Evolutionary conservation across 352 stramenopile species (phyloP).

Genomic region (Blastocystis sp.): DNA sequence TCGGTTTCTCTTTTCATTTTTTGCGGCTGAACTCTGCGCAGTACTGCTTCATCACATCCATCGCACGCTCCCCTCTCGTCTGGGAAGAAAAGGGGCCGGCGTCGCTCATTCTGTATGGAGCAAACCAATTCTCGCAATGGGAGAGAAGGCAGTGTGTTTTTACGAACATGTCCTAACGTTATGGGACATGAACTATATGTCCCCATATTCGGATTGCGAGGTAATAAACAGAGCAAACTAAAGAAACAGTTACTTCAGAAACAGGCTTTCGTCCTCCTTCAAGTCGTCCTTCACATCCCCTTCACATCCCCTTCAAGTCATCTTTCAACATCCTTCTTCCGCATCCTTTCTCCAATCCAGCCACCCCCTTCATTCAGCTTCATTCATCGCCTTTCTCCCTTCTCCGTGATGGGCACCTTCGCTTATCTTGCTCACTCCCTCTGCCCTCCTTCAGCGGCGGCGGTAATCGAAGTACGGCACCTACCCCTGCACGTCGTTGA

Average conservation of each 20-base stretch:
- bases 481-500: constrained; percentile 96
- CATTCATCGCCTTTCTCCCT: constrained; percentile 13
- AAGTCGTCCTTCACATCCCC: not conserved
- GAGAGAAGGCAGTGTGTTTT: too few species aligned
- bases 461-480: constrained; percentile 93
- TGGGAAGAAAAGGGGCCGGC: too few species aligned
- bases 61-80: not conserved
- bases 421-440: constrained; percentile 75
- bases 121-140: too few species aligned
- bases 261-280: not conserved
- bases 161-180: too few species aligned
- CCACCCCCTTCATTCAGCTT: not conserved
- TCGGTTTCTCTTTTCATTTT: not conserved
- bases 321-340: too few species aligned
- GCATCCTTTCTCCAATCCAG: not conserved
- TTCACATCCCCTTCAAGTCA: too few species aligned
- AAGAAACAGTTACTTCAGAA: not conserved
- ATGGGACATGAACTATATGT: not conserved
- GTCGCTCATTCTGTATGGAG: too few species aligned
- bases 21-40: not conserved
- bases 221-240: not conserved
- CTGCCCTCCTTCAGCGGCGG: constrained; percentile 87
- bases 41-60: not conserved
- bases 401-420: constrained; percentile 40
- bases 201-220: not conserved